Base-by-base conservation (phyloP, 148 eudicot genomes). In the Fagopyrum homotropicum region DNA sequence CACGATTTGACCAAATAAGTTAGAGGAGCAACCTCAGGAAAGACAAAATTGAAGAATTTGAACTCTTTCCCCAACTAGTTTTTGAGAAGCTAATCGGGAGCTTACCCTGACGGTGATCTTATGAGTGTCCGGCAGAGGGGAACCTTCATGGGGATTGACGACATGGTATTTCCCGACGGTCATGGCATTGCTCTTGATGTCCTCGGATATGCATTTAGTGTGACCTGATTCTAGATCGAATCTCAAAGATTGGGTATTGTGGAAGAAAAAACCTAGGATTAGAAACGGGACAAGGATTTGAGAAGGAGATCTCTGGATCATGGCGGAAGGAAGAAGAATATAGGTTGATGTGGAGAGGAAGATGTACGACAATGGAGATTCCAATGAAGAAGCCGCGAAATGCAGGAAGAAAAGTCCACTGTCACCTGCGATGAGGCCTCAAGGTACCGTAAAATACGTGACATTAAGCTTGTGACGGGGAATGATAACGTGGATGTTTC, bases 141-240 rank as follows among this genome's bases (percentile, higher is more conserved):
- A 69, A 16, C 85, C 88, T 45, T 92, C 93, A 64, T 77, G 72
- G 16, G 89, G 93, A 75, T 95, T 90, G 26, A 88, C 87, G 50
- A 94, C 76, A 55, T 83, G 80, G 82, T 94, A 94, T 64, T 87
- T 89, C 9, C 97, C 98, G 12, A 95, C 96, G 9, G 96, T 84
- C 97, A 94, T 94, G 0, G 93, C 75, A 79, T 95, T 89, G 77
- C 78, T 79, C 77, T 88, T 89, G 76, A 95, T 88, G 22, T 92
- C 96, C 75, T 95, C 98, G 0, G 97, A 77, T 75, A 95, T 90
- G 79, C 98, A 95, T 80, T 95, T 95, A 9, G 96, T 88, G 69
- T 82, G 87, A 14, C 97, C 93, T 5, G 98, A 89, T 84, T 87
- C 82, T 43, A 95, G 85, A 81, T 95, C 98, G 73, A 95, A 92